Evolutionary conservation across 176 grass and related monocot species (phyloP).

Genomic region (Rhynchospora breviuscula): DNA sequence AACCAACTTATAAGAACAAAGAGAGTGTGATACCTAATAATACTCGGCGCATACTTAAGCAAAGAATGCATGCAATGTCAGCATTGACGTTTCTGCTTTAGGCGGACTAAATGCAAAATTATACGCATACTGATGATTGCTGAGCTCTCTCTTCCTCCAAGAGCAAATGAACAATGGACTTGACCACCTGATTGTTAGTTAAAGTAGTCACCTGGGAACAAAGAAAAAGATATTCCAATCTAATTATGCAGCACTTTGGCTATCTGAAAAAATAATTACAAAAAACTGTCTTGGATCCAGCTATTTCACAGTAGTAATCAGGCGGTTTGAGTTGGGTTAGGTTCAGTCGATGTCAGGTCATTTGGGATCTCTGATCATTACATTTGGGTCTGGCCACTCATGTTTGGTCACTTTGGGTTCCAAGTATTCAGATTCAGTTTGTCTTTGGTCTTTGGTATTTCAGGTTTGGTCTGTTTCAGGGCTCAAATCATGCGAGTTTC

Average conservation of each 20-base stretch:
- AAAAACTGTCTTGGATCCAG: background rate
- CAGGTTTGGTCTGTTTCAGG: background rate
- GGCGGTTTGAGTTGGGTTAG: background rate
- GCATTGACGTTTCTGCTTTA: background rate
- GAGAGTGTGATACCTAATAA: background rate
- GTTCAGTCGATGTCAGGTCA: background rate
- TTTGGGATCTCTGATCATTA: background rate
- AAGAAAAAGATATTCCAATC: background rate
- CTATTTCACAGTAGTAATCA: background rate
- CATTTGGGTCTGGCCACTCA: background rate
- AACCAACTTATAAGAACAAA: no score
- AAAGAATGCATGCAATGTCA: background rate
- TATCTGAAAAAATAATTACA: background rate
- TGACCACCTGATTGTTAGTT: conserved; percentile 78
- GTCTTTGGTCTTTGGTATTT: background rate
- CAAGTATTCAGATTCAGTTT: background rate
- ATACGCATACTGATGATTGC: conserved; percentile 40
- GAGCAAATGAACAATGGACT: conserved; percentile 84
- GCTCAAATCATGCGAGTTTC: background rate
- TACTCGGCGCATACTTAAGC: background rate
- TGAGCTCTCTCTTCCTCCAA: conserved; percentile 85
- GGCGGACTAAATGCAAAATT: conserved; percentile 8
- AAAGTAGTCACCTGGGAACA: conserved; percentile 70
- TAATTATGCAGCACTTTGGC: background rate
- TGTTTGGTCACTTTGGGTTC: background rate